phyloP scores from a whole-genome alignment of 202 grass and related monocot genomes.

The Carex arenaria region DNA sequence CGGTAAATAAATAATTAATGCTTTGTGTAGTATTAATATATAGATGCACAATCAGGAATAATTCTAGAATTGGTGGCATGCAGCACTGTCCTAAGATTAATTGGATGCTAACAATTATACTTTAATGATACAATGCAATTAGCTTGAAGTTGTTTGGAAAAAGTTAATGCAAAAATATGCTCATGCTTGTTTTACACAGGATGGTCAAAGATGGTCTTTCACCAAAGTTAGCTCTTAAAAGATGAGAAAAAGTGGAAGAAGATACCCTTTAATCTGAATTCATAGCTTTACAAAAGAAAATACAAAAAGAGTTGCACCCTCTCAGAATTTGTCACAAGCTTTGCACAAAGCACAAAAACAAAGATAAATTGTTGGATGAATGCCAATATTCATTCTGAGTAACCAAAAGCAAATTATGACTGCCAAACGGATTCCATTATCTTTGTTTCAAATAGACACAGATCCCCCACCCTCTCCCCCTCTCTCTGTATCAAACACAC shows the following conservation, averaged over 20 bases:
- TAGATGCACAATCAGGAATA: background rate
- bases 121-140: background rate
- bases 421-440: background rate
- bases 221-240: constrained; percentile 23
- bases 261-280: constrained; percentile 25
- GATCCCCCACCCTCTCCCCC: background rate
- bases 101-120: background rate
- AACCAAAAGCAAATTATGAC: constrained; percentile 14
- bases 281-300: constrained; percentile 24
- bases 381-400: background rate
- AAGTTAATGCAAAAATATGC: background rate
- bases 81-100: background rate
- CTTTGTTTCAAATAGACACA: background rate
- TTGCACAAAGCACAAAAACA: constrained; percentile 7
- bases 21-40: background rate
- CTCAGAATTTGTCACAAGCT: constrained; percentile 22
- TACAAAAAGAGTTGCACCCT: constrained; percentile 10
- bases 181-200: background rate
- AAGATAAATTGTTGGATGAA: constrained; percentile 14
- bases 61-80: background rate
- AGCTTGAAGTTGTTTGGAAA: background rate
- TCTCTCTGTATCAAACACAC: background rate
- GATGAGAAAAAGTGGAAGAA: constrained; percentile 24
- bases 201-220: constrained; percentile 24
- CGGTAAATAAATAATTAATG: background rate